Evolutionary conservation across 495 filamentous ascomycete species (phyloP).

Genomic region (Tuber melanosporum): DNA sequence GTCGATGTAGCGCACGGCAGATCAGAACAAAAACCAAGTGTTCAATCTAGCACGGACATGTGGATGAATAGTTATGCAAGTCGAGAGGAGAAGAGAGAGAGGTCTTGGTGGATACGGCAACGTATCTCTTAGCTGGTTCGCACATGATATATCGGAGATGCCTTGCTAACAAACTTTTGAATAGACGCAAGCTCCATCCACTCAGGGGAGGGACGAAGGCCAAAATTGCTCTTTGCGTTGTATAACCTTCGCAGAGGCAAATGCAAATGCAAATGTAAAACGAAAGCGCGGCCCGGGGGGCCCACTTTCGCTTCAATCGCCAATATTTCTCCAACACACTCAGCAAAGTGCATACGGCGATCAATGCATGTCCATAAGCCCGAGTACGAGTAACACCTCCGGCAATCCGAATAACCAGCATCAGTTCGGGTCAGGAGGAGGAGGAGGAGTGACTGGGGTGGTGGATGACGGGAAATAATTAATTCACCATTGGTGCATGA

Average conservation of each 20-base stretch:
- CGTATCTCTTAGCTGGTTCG: neutral
- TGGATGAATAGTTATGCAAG: neutral
- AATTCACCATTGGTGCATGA: neutral
- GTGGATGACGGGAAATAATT: neutral
- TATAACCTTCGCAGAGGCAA: neutral
- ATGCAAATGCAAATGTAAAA: neutral
- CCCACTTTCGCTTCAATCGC: neutral
- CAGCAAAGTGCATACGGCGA: neutral
- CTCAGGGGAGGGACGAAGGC: neutral
- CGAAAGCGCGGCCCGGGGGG: neutral
- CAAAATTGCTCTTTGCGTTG: neutral
- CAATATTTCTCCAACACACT: neutral
- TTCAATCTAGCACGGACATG: neutral
- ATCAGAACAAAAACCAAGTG: neutral
- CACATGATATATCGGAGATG: neutral
- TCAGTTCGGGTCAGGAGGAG: neutral
- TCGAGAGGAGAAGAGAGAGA: neutral
- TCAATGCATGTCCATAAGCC: neutral
- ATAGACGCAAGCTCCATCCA: neutral
- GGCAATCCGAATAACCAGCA: neutral
- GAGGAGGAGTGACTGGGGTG: neutral
- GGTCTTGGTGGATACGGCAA: neutral
- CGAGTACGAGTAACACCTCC: neutral
- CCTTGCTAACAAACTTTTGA: neutral
- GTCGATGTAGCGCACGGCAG: neutral